A percentile compares a stretch with the other conserved stretches of the same genome.
These are phyloP conservation scores for Rhizomucor miehei DNA, from an alignment of 371 early-diverging fungal genomes.

Conservation along the genomic window DNA sequence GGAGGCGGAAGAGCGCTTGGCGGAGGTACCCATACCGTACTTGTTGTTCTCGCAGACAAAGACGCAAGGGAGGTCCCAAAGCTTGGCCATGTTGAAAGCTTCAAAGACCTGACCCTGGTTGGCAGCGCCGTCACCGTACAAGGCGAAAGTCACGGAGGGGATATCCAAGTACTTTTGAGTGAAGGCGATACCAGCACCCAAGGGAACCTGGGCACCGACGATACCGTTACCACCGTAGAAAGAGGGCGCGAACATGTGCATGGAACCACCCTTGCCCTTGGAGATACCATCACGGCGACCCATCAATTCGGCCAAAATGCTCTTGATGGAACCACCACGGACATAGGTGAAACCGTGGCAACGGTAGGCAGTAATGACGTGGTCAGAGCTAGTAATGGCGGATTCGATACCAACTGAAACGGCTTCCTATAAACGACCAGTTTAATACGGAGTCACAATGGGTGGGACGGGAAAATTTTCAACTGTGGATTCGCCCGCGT, in stretches of 20 bases:
- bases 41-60: constrained; percentile 99
- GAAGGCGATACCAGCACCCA: constrained; percentile 97
- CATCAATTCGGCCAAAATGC: constrained; percentile 87
- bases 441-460: not conserved
- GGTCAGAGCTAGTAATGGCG: constrained; percentile 86
- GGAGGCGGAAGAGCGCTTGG: constrained; percentile 87
- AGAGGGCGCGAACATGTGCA: constrained; percentile 98
- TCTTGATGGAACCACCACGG: constrained; percentile 78
- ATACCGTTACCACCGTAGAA: constrained; percentile 99
- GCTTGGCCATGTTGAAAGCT: constrained; percentile 99
- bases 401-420: constrained; percentile 95
- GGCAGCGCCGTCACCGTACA: constrained; percentile 99
- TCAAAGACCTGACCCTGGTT: constrained; percentile 99
- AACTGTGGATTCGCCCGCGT: constrained; percentile 14
- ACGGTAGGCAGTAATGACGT: constrained; percentile 97
- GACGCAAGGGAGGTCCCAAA: constrained; percentile 96
- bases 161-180: constrained; percentile 89
- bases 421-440: constrained; percentile 72
- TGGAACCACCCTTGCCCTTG: constrained; percentile 99
- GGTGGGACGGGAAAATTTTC: constrained; percentile 6
- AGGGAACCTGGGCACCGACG: constrained; percentile 99
- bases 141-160: constrained; percentile 80
- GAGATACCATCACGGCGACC: constrained; percentile 91
- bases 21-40: constrained; percentile 99
- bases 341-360: constrained; percentile 98